Evolutionary conservation across 2,329 filamentous ascomycete species (phyloP), one percentile per base, ranked within the genome.

Genomic region (Aulographum hederae): DNA sequence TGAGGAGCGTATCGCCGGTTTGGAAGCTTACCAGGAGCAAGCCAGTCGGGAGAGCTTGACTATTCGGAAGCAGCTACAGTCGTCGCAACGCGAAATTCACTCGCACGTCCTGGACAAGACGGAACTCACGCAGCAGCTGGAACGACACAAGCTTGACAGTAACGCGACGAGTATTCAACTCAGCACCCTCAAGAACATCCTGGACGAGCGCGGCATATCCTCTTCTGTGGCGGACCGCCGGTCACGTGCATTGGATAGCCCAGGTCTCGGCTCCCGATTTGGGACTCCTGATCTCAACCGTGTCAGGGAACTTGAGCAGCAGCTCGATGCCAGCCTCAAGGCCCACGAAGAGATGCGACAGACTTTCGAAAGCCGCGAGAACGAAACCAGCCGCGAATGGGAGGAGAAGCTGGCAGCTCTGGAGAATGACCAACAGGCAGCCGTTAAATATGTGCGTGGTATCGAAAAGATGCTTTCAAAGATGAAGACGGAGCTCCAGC

Each of bases 401-500:
- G 78, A 85, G 38, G 85, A 94, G 51, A 94, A 94, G 53, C 66
- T 98, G 32, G 71, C 81, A 36, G 85, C 93, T 48, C 71, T 98
- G 19, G 85, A 95, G 56, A 92, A 85, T 49, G 89, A 98, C 52
- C 94, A 98, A 51, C 84, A 94, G 53, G 93, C 89, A 26, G 86
- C 89, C 12, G 85, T 95, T 31, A 89, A 94, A 54, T 98, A 98
- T 47, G 81, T 98, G 42, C 91, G 93, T 55, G 89, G 89, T 36
- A 95, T 89, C 2, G 89, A 98, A 56, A 95, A 94, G 67, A 94
- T 98, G 84, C 69, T 98, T 30, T 85, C 89, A 55, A 86, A 91
- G 53, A 86, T 98, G 66, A 95, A 95, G 60, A 84, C 94, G 46
- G 89, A 98, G 56, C 65, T 98, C n/a, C 67, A 78, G 33, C 80